Conservation (phyloP, 305 asterid species). For the Caryopteris hybrid region DNA sequence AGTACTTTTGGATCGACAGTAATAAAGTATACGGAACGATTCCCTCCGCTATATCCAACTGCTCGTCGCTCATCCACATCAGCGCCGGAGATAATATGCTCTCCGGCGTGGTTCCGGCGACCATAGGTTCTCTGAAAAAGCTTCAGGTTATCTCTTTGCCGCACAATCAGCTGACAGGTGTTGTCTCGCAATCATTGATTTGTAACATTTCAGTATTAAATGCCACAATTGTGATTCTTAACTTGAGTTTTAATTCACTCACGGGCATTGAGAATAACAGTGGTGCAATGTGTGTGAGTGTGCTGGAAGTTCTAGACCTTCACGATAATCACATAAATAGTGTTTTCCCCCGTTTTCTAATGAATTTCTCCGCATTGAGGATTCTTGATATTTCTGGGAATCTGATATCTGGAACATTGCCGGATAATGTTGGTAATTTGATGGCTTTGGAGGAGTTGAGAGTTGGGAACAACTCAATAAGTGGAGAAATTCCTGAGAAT, state of each 20-base stretch:
- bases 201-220: constrained; percentile 41
- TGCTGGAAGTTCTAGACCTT: constrained; percentile 50
- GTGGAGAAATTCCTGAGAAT: constrained; percentile 43
- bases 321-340: constrained; percentile 66
- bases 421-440: constrained; percentile 42
- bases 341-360: constrained; percentile 48
- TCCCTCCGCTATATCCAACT: constrained; percentile 68
- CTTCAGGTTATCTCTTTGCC: constrained; percentile 59
- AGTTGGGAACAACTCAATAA: constrained; percentile 53
- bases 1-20: constrained; percentile 62
- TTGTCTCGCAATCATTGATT: constrained; percentile 50
- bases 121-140: constrained; percentile 39
- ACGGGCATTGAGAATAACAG: constrained; percentile 49
- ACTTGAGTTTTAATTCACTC: constrained; percentile 60
- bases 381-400: constrained; percentile 62
- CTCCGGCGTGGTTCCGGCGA: constrained; percentile 60
- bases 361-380: constrained; percentile 38
- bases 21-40: constrained; percentile 59
- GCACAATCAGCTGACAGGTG: constrained; percentile 54
- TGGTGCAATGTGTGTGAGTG: constrained; percentile 40
- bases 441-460: constrained; percentile 45
- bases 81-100: constrained; percentile 54
- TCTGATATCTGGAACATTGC: constrained; percentile 46
- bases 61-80: constrained; percentile 53
- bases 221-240: constrained; percentile 49